phyloP scores from a whole-genome alignment of 1,284 basidiomycete genomes.

The Moesziomyces antarcticus region DNA sequence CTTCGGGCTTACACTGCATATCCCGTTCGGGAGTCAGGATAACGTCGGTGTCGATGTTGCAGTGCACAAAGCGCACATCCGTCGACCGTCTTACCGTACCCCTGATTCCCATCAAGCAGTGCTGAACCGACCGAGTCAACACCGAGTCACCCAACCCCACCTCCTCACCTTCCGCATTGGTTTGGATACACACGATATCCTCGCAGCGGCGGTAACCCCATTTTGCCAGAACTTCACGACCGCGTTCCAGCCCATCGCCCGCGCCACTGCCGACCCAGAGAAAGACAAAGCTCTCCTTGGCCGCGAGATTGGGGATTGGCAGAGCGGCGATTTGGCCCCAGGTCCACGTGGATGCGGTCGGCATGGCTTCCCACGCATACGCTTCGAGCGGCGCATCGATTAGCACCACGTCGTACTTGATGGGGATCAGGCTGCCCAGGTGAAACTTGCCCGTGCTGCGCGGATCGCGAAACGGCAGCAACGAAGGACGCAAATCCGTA shows the following conservation, averaged over 20 bases:
- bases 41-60: slow-evolving; percentile 97
- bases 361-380: slow-evolving; percentile 59
- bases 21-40: slow-evolving; percentile 75
- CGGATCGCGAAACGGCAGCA: slow-evolving; percentile 23
- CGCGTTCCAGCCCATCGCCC: slow-evolving; percentile 88
- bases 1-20: slow-evolving; percentile 86
- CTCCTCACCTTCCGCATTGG: slow-evolving; percentile 72
- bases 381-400: slow-evolving; percentile 83
- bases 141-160: slow-evolving; percentile 41
- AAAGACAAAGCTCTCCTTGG: slow-evolving; percentile 86
- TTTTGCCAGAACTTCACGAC: slow-evolving; percentile 86
- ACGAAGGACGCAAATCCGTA: slow-evolving; percentile 50
- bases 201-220: slow-evolving; percentile 98
- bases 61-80: slow-evolving; percentile 95
- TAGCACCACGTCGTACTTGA: slow-evolving; percentile 91
- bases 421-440: slow-evolving; percentile 68
- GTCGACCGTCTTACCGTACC: slow-evolving; percentile 94
- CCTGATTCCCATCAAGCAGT: slow-evolving; percentile 97
- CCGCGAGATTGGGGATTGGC: slow-evolving; percentile 83
- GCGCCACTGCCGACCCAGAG: slow-evolving; percentile 95
- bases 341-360: slow-evolving; percentile 71
- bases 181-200: slow-evolving; percentile 97
- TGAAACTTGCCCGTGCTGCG: slow-evolving; percentile 32
- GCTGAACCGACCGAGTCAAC: slow-evolving; percentile 70
- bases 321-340: slow-evolving; percentile 85